Evolutionary conservation across 192 early-diverging fungal genomes (phyloP).

Genomic region (Coemansia sp.): DNA sequence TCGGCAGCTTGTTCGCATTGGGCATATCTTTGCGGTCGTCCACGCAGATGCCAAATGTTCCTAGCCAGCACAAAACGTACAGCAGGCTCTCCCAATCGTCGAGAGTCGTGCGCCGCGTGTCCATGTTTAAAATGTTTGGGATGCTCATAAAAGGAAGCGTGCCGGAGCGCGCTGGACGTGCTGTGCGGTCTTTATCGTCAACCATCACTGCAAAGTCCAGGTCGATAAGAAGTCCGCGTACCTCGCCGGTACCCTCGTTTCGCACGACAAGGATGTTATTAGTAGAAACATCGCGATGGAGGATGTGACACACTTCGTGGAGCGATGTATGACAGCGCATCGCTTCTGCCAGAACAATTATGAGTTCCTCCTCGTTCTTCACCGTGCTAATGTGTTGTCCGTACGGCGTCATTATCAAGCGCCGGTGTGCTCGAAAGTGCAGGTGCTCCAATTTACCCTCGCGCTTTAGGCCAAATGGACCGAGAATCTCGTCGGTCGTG

Average conservation of each 20-base stretch:
- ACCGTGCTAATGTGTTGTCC: constrained; percentile 1
- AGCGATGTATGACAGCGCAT: constrained; percentile 22
- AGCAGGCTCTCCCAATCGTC: constrained; percentile 4
- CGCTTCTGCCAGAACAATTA: constrained; percentile 21
- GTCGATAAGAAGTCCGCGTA: constrained; percentile 22
- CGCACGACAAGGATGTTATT: constrained; percentile 26
- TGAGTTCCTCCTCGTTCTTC: constrained; percentile 2
- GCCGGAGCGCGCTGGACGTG: neutral
- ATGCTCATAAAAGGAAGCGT: constrained; percentile 5
- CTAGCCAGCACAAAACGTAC: neutral
- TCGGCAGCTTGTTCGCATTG: neutral
- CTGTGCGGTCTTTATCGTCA: neutral
- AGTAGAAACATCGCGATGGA: constrained; percentile 27
- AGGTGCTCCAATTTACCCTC: neutral
- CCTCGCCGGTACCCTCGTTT: neutral
- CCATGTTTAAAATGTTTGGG: neutral
- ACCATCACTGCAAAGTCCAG: constrained; percentile 15
- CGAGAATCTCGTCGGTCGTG: neutral
- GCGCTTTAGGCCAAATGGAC: neutral
- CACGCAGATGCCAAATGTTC: neutral
- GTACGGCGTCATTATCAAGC: constrained; percentile 10
- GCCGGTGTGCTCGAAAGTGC: constrained; percentile 4
- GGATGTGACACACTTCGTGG: constrained; percentile 1
- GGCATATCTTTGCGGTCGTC: neutral
- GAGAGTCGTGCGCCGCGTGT: neutral